Conservation (phyloP, 2,329 filamentous ascomycete species). For the Botrytis medusae region DNA sequence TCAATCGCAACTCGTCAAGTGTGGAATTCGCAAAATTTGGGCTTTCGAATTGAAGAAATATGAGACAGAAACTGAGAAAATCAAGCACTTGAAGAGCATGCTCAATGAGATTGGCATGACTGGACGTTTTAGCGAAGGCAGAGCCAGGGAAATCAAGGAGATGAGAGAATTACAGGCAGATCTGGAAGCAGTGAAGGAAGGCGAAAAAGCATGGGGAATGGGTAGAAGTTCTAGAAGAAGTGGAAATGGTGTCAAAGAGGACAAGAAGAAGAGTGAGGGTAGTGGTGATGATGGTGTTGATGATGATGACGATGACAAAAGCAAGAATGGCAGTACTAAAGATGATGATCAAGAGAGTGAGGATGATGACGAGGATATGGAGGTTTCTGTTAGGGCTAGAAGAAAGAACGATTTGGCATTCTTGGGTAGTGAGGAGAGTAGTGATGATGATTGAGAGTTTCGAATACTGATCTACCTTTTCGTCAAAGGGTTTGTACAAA, state of each 20-base stretch:
- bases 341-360: conserved; percentile 31
- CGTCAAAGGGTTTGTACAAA: not conserved
- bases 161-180: conserved; percentile 80
- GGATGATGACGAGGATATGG: conserved; percentile 32
- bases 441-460: conserved; percentile 31
- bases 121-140: conserved; percentile 81
- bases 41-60: conserved; percentile 76
- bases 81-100: conserved; percentile 76
- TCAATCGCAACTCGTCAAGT: conserved; percentile 84
- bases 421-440: conserved; percentile 66
- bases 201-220: conserved; percentile 74
- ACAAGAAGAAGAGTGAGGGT: conserved; percentile 25
- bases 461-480: not conserved
- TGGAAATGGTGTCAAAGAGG: conserved; percentile 30
- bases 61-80: conserved; percentile 74
- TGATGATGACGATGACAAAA: conserved; percentile 16
- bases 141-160: conserved; percentile 85
- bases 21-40: conserved; percentile 92
- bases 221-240: conserved; percentile 42
- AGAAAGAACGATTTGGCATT: conserved; percentile 57
- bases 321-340: conserved; percentile 20
- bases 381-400: conserved; percentile 17
- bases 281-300: conserved; percentile 37
- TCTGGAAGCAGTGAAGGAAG: conserved; percentile 79
- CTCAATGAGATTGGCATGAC: conserved; percentile 82